These are phyloP conservation scores for Boeremia lycopersici DNA, from an alignment of 2,329 filamentous ascomycete genomes.

Conservation along the genomic window DNA sequence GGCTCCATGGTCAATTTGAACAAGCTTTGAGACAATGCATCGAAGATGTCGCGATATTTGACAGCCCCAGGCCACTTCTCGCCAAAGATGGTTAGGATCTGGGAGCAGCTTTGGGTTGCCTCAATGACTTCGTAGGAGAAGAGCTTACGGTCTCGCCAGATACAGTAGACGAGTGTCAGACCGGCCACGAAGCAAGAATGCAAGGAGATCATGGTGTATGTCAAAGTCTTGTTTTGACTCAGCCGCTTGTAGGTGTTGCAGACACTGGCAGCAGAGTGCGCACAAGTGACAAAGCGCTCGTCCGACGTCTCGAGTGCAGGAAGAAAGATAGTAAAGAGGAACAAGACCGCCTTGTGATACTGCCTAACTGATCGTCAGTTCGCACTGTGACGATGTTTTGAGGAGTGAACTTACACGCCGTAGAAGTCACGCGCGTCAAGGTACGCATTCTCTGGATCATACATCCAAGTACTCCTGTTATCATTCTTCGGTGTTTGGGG, in stretches of 20 bases:
- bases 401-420: constrained; percentile 9
- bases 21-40: constrained; percentile 28
- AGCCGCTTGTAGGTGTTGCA: constrained; percentile 34
- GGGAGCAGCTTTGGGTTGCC: constrained; percentile 32
- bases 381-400: neutral
- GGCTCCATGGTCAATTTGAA: constrained; percentile 17
- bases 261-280: constrained; percentile 31
- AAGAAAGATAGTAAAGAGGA: constrained; percentile 31
- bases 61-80: constrained; percentile 37
- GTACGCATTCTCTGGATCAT: constrained; percentile 30
- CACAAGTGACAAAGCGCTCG: constrained; percentile 29
- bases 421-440: constrained; percentile 35
- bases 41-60: constrained; percentile 39
- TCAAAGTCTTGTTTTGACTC: constrained; percentile 32
- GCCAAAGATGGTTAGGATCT: constrained; percentile 34
- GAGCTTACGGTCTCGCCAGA: constrained; percentile 32
- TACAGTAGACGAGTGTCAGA: constrained; percentile 33
- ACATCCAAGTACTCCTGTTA: constrained; percentile 35
- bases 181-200: constrained; percentile 38
- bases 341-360: constrained; percentile 37
- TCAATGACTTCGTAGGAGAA: constrained; percentile 36
- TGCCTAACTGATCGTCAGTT: constrained; percentile 9
- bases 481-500: constrained; percentile 28
- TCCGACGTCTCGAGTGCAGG: constrained; percentile 27
- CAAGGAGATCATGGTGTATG: constrained; percentile 35